Conservation (phyloP, 2,329 filamentous ascomycete species). For the Alternaria alternata region DNA sequence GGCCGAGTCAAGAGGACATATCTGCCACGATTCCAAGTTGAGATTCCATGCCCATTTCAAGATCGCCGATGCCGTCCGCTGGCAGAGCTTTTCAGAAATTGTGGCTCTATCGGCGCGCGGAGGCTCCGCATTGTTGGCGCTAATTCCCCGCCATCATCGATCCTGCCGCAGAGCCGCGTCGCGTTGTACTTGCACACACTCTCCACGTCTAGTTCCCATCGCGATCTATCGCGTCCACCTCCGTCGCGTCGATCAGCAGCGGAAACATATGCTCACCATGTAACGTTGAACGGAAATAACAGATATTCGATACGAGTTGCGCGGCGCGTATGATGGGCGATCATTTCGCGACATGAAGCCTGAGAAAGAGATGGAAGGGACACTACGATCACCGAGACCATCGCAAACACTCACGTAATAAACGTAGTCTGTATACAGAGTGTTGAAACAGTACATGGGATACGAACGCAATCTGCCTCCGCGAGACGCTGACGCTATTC, state of each 20-base stretch:
- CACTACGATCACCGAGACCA: not conserved
- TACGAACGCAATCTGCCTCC: not conserved
- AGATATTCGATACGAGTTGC: not conserved
- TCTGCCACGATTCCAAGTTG: not conserved
- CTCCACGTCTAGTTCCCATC: not conserved
- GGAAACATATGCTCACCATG: not conserved
- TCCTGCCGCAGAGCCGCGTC: slow-evolving; percentile 8
- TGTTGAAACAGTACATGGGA: not conserved
- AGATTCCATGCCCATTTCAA: slow-evolving; percentile 1
- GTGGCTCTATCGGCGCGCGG: slow-evolving; percentile 16
- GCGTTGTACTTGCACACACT: not conserved
- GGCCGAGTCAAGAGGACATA: not conserved
- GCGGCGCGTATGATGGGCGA: not conserved
- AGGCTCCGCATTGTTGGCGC: slow-evolving; percentile 19
- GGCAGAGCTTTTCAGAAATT: slow-evolving; percentile 17
- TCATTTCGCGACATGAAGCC: not conserved
- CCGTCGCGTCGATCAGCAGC: not conserved
- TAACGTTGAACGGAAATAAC: not conserved
- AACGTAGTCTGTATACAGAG: rapidly evolving
- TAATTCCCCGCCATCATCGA: slow-evolving; percentile 15
- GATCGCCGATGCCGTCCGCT: slow-evolving; percentile 15
- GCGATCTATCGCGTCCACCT: not conserved
- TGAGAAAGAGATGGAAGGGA: not conserved
- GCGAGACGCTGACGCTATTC: not conserved
- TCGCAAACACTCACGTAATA: not conserved